Conservation (phyloP, 257 asterid genomes). For the Anisodus tanguticus region DNA sequence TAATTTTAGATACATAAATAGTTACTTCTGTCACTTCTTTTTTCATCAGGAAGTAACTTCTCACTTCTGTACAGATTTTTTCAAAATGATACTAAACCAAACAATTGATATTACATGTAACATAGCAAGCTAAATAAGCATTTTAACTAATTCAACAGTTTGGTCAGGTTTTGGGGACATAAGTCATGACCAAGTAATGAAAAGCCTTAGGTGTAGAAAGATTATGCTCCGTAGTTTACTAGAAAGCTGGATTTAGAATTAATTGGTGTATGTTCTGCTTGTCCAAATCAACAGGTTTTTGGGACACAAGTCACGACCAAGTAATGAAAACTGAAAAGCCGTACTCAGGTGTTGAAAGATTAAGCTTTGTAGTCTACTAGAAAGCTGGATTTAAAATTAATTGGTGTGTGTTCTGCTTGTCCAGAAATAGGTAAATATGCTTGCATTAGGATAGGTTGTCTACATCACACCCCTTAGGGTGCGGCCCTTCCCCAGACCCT, state of each 20-base stretch:
- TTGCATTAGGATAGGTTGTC: no score
- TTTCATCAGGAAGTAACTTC: not conserved
- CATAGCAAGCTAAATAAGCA: not conserved
- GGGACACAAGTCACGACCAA: not conserved
- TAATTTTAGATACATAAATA: not conserved
- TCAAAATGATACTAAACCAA: constrained; percentile 11
- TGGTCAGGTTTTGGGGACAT: not conserved
- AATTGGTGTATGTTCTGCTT: not conserved
- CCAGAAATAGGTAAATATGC: not conserved
- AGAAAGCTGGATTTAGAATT: constrained; percentile 6
- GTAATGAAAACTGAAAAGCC: not conserved
- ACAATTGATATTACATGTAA: not conserved
- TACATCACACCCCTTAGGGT: no score
- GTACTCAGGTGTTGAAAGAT: not conserved
- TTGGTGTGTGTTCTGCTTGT: constrained; percentile 8
- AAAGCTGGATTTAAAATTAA: constrained; percentile 18
- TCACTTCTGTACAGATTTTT: not conserved
- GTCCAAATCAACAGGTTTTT: not conserved
- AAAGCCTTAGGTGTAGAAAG: constrained; percentile 10
- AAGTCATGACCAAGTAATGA: not conserved
- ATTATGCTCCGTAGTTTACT: not conserved
- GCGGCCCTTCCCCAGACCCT: no score
- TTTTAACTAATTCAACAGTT: constrained; percentile 15
- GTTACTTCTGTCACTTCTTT: not conserved
- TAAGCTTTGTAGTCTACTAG: not conserved